Percentiles rank a stretch among this genome's conserved stretches.
These are phyloP conservation scores for Cymbopogon flexuosus DNA, from an alignment of 202 grass and related monocot genomes.

Conservation along the genomic window DNA sequence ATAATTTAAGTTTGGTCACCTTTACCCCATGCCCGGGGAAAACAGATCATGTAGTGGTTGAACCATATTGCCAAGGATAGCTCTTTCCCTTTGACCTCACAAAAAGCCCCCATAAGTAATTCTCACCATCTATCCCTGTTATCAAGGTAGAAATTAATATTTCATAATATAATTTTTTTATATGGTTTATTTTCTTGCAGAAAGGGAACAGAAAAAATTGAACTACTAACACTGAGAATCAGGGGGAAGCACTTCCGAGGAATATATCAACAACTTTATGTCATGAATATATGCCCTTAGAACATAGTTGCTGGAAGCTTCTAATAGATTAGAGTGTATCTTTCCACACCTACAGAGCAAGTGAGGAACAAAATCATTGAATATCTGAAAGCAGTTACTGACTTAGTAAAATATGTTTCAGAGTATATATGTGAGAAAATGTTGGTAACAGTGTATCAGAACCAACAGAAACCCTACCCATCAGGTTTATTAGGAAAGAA, in stretches of 20 bases:
- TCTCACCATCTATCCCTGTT: slow-evolving; percentile 47
- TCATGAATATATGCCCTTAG: slow-evolving; percentile 43
- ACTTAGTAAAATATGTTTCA: neutral
- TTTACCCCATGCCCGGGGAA: slow-evolving; percentile 16
- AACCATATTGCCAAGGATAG: neutral
- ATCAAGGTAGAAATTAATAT: slow-evolving; percentile 23
- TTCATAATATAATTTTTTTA: neutral
- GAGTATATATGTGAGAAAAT: neutral
- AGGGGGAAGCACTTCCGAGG: slow-evolving; percentile 47
- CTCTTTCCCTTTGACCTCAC: slow-evolving; percentile 8
- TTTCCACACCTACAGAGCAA: slow-evolving; percentile 26
- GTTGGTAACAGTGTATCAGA: neutral
- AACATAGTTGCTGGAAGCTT: slow-evolving; percentile 24
- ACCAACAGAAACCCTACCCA: slow-evolving; percentile 16
- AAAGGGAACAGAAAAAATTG: neutral
- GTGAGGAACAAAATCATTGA: neutral
- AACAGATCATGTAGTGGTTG: neutral
- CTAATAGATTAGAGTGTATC: slow-evolving; percentile 13
- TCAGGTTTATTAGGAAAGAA: slow-evolving; percentile 40
- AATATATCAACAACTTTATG: slow-evolving; percentile 53
- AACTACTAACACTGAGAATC: slow-evolving; percentile 51
- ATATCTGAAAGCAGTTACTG: neutral
- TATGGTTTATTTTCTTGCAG: neutral
- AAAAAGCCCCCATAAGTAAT: slow-evolving; percentile 47
- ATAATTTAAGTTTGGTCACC: slow-evolving; percentile 8